Conservation (phyloP, 169 alveolate species). For the Perkinsus marinus region DNA sequence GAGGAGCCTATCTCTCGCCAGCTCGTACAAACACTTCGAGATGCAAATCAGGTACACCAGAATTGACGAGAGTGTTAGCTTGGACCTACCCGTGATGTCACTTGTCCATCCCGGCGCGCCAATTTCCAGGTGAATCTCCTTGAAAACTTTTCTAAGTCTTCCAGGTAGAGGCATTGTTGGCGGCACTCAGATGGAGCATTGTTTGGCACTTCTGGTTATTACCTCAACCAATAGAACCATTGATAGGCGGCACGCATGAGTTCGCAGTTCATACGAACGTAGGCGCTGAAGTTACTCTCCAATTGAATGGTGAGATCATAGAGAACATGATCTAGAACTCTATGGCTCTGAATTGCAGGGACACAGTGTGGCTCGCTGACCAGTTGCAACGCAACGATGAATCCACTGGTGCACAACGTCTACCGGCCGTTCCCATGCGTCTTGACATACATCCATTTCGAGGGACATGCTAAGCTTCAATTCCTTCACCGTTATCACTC, state of each 20-base stretch:
- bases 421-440: neutral
- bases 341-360: neutral
- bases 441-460: neutral
- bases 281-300: neutral
- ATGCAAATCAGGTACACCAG: neutral
- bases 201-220: neutral
- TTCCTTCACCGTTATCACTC: neutral
- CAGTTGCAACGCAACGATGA: neutral
- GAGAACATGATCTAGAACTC: too few species aligned
- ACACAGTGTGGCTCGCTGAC: neutral
- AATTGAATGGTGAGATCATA: neutral
- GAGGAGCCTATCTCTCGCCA: too few species aligned
- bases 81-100: neutral
- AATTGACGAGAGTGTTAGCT: neutral
- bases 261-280: neutral
- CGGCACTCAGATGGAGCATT: neutral
- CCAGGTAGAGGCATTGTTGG: neutral
- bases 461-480: neutral
- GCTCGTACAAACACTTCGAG: too few species aligned
- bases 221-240: neutral
- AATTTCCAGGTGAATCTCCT: neutral
- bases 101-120: neutral
- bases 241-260: neutral
- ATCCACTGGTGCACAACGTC: neutral
- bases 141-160: neutral